Evolutionary conservation across 2,329 filamentous ascomycete species (phyloP), one percentile per base, ranked within the genome.

Genomic region (Alternaria hordeiaustralica): DNA sequence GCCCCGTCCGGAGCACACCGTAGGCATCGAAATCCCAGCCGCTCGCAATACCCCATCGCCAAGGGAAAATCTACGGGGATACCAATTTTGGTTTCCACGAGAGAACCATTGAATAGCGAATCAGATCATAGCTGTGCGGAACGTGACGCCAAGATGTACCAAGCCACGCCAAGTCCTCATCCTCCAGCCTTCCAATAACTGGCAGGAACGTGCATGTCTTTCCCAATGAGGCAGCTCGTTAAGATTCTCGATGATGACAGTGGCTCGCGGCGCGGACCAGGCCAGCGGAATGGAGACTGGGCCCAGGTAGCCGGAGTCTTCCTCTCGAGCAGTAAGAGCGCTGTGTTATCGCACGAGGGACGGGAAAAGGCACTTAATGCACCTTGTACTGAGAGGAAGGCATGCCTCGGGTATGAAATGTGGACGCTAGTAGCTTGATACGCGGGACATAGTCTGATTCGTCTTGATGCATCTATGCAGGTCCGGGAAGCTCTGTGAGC

Each of bases 251-350:
- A 68, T 72, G 63, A 71, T 70, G 70, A 44, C 65, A 61, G 67
- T 64, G 64, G 68, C 63, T 68, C 57, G 54, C 68, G 57, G 64
- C 62, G 64, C 64, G 62, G 64, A 64, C 63, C 72, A 66, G 50
- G 30, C 64, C 65, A 63, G 64, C 66, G 69, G 67, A 62, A 65
- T 62, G 46, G 41, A 56, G 66, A 57, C 66, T 65, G 59, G 64
- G 44, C 60, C 64, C 66, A 60, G 69, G 72, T 64, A 58, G 59
- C 58, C 68, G 69, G 68, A 64, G 60, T 55, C 54, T 23, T 55
- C 61, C 57, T 69, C 59, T 71, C 58, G 67, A 77, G 71, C 75
- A 78, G 67, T 78, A 67, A 76, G 66, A 77, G 67, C 63, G 61
- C 64, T 60, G 43, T 50, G 63, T 74, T 49, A 67, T 74, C 55